These are phyloP conservation scores for Paecilomyces variotii DNA, from an alignment of 2,329 filamentous ascomycete species.

Conservation along the genomic window DNA sequence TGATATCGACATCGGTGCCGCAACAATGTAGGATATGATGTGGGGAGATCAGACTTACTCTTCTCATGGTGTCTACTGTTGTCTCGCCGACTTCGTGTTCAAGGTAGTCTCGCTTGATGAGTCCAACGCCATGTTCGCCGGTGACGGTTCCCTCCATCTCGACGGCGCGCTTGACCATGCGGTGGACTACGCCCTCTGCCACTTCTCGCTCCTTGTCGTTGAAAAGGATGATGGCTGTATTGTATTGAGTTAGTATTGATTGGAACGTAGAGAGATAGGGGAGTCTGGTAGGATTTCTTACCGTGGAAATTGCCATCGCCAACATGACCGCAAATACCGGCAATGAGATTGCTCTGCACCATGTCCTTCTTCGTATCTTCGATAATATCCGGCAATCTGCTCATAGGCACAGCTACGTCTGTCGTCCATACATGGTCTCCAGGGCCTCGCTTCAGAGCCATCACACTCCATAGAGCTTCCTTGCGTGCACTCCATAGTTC, in stretches of 20 bases:
- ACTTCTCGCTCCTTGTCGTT: conserved; percentile 49
- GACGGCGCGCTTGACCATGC: conserved; percentile 62
- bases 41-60: conserved; percentile 34
- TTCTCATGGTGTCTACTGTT: conserved; percentile 59
- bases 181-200: conserved; percentile 54
- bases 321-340: conserved; percentile 63
- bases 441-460: conserved; percentile 54
- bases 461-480: conserved; percentile 64
- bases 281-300: conserved; percentile 25
- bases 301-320: conserved; percentile 69
- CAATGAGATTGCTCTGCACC: conserved; percentile 52
- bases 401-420: conserved; percentile 72
- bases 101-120: conserved; percentile 61
- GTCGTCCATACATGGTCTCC: conserved; percentile 67
- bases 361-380: conserved; percentile 62
- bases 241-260: background rate
- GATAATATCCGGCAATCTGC: conserved; percentile 62
- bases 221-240: conserved; percentile 52
- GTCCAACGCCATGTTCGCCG: conserved; percentile 63
- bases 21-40: background rate
- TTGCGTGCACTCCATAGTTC: conserved; percentile 72
- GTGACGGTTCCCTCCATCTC: conserved; percentile 66
- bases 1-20: background rate
- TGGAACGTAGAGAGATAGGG: background rate
- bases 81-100: conserved; percentile 53